A percentile compares a stretch with the other conserved stretches of the same genome.
Conservation (phyloP, 2,329 filamentous ascomycete genomes). For the Exserohilum rostratum region DNA sequence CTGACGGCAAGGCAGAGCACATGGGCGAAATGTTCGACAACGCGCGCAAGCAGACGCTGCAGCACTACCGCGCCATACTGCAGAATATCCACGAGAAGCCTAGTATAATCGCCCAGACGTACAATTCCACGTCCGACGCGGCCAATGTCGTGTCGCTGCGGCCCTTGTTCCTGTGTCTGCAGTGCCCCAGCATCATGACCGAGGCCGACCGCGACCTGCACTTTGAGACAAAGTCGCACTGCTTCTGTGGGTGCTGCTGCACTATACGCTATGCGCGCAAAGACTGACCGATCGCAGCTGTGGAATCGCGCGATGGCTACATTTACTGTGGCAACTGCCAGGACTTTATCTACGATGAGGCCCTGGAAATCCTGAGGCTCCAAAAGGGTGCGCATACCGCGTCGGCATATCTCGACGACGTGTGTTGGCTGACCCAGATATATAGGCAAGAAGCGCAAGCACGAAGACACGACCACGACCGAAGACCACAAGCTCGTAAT, state of each 20-base stretch:
- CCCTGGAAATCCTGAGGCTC: constrained; percentile 75
- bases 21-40: constrained; percentile 71
- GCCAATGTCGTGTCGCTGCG: constrained; percentile 60
- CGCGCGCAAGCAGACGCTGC: constrained; percentile 70
- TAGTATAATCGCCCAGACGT: constrained; percentile 69
- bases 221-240: constrained; percentile 71
- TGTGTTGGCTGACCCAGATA: constrained; percentile 33
- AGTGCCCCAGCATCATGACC: constrained; percentile 70
- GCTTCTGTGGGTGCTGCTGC: constrained; percentile 66
- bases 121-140: constrained; percentile 59
- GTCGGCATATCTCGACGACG: neutral
- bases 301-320: constrained; percentile 76
- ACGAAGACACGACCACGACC: constrained; percentile 66
- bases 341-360: constrained; percentile 83
- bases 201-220: constrained; percentile 71
- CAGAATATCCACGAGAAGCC: constrained; percentile 72
- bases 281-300: constrained; percentile 60
- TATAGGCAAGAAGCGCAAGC: constrained; percentile 72
- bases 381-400: constrained; percentile 63
- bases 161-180: constrained; percentile 65
- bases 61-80: constrained; percentile 74
- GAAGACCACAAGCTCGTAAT: constrained; percentile 80
- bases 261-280: neutral
- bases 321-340: constrained; percentile 83
- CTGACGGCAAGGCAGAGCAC: constrained; percentile 64